Conservation (phyloP, 1,284 basidiomycete species). For the Cutaneotrichosporon sp. region DNA sequence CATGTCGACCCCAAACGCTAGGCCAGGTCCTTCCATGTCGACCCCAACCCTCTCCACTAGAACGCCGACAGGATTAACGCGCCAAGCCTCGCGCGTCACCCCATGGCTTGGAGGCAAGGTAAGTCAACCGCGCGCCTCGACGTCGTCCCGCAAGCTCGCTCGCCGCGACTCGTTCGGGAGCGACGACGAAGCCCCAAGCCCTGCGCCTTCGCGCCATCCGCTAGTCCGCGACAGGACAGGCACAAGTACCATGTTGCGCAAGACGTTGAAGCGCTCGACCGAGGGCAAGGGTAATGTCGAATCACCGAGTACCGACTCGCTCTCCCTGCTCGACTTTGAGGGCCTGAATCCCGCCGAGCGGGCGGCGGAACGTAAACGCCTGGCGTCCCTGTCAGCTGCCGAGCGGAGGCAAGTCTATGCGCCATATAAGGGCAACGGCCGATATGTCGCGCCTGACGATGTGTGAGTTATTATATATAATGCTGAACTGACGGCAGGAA, state of each 20-base stretch:
- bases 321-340: conserved; percentile 29
- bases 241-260: conserved; percentile 11
- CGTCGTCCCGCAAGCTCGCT: neutral
- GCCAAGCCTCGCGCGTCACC: conserved; percentile 20
- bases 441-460: conserved; percentile 41
- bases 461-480: conserved; percentile 28
- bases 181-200: conserved; percentile 12
- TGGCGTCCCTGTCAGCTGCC: conserved; percentile 32
- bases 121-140: neutral
- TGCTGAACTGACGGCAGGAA: conserved; percentile 26
- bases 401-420: conserved; percentile 43
- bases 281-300: neutral
- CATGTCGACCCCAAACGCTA: neutral
- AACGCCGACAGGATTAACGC: neutral
- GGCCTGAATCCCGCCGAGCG: conserved; percentile 37
- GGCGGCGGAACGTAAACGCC: conserved; percentile 29
- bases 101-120: conserved; percentile 23
- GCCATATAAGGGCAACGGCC: conserved; percentile 44
- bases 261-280: conserved; percentile 4
- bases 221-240: conserved; percentile 37
- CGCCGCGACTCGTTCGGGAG: conserved; percentile 14
- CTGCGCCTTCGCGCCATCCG: conserved; percentile 12
- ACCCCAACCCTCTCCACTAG: neutral
- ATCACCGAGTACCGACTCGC: conserved; percentile 9
- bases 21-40: neutral